Evolutionary conservation across 805 yeast species (phyloP), one percentile per base, ranked within the genome.

Genomic region (Limtongozyma cylindracea): DNA sequence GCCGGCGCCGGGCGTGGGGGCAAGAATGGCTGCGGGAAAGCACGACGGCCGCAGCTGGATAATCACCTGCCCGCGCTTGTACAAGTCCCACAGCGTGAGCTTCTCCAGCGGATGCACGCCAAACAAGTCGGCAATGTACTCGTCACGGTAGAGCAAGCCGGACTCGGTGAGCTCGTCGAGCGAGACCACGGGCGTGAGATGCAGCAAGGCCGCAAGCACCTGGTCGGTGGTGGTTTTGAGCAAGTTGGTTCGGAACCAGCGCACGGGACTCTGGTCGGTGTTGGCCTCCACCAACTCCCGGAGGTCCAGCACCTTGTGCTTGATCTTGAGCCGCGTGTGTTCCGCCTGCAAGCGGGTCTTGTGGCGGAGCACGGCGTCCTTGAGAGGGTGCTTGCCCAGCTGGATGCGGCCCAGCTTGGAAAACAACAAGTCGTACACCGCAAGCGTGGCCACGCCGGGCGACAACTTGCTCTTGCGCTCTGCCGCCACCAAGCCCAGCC

Each of bases 1-100:
- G 23, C 45, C 47, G 18, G 32, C 27, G 28, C 61, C 53, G n/a
- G n/a, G n/a, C n/a, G n/a, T n/a, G n/a, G n/a, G n/a, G 6, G 6
- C 5, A 21, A 88, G 45, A 13, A 88, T 80, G 27, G 63, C 65
- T 1, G 91, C 94, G 0, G 99, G 99, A 38, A 88, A 80, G 41
- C 98, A 88, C 2, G 95, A 80, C 0, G 96, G 94, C 23, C 98
- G 53, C 39, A 88, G 98, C 45, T 88, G 99, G 27, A 88, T 76
- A 24, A 88, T 82, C 10, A 84, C 49, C 23, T 68, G 56, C 1
- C 98, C 98, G 8, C 50, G 47, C 23, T 60, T 49, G 41, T 88
- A 88, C 1, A 72, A 60, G 13, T 59, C 59, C n/a, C 71, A 57
- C 2, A 61, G 42, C 12, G 80, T 67, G 11, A 88, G 43, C 27